Base-by-base conservation (phyloP, 768 basidiomycete species). In the Lactifluus volemus region DNA sequence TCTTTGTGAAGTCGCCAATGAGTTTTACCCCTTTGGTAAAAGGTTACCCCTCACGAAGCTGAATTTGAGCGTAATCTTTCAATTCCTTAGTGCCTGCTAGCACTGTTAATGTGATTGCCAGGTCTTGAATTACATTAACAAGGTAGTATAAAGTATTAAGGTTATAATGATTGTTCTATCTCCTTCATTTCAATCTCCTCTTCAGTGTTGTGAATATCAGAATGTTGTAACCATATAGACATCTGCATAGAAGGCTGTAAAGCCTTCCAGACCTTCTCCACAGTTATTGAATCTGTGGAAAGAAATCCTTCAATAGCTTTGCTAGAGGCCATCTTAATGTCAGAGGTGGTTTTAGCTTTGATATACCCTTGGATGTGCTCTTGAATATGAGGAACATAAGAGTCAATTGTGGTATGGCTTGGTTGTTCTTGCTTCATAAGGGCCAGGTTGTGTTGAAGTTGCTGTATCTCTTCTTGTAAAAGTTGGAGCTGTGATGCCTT, bases 151-250 rank as follows among this genome's bases (percentile, higher is more conserved):
- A 11, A 19, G 9, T 55, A 44, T 47, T 61, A 52, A 34, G n/a
- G 36, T 44, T 51, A 21, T 38, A 57, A 53, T 25, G 50, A 39
- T 7, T 61, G 49, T 19, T 61, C 60, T 39, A 61, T 57, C 44
- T 61, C 55, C 12, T 38, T 61, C 45, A 52, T 57, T 25, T 52
- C 60, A 17, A 41, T 47, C 5, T 61, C 55, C 38, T 61, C 54
- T 51, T 61, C 60, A 61, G 36, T 25, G 3, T 34, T 52, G 32
- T 61, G 15, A 14, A 47, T 32, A 15, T 39, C 55, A 39, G 15
- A 47, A 32, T 57, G 29, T 10, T 57, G 55, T 19, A 61, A 47
- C 60, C 55, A 61, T 47, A 57, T 32, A 3, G 49, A 38, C 25
- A 61, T 45, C 17, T 52, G 50, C 39, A 17, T 25, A 47, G 32